These are phyloP conservation scores for Syzygium jambos DNA, from an alignment of 345 rosid genomes.

Conservation along the genomic window DNA sequence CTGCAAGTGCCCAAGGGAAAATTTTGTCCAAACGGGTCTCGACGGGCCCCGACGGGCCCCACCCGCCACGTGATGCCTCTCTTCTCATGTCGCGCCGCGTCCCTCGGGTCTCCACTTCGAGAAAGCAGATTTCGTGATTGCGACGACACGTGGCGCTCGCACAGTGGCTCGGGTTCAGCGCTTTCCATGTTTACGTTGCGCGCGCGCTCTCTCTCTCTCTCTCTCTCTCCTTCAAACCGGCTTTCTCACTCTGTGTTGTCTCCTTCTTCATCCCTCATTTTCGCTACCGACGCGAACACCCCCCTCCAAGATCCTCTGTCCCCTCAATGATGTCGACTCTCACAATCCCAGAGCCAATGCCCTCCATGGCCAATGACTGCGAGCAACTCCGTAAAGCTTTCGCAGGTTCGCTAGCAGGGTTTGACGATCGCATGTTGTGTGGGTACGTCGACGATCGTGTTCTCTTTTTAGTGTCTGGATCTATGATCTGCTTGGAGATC, in stretches of 20 bases:
- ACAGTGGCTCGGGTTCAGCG: too few species aligned
- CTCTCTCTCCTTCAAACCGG: too few species aligned
- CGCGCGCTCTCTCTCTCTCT: not conserved
- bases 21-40: too few species aligned
- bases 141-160: too few species aligned
- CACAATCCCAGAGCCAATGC: slow-evolving; percentile 34
- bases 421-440: not conserved
- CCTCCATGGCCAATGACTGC: slow-evolving; percentile 48
- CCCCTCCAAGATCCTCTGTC: not conserved
- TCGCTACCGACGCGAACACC: slow-evolving; percentile 15
- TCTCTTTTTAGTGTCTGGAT: not conserved
- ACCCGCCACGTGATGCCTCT: too few species aligned
- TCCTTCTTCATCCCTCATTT: not conserved
- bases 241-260: not conserved
- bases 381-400: slow-evolving; percentile 69
- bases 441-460: not conserved
- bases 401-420: slow-evolving; percentile 20
- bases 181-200: not conserved
- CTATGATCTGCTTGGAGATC: not conserved
- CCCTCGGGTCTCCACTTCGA: too few species aligned
- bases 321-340: slow-evolving; percentile 45
- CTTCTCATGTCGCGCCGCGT: too few species aligned
- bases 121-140: too few species aligned
- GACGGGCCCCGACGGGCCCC: too few species aligned
- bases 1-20: too few species aligned